Evolutionary conservation across 306 rosid species (phyloP), one percentile per base, ranked within the genome.

Genomic region (Calophaca sinica): DNA sequence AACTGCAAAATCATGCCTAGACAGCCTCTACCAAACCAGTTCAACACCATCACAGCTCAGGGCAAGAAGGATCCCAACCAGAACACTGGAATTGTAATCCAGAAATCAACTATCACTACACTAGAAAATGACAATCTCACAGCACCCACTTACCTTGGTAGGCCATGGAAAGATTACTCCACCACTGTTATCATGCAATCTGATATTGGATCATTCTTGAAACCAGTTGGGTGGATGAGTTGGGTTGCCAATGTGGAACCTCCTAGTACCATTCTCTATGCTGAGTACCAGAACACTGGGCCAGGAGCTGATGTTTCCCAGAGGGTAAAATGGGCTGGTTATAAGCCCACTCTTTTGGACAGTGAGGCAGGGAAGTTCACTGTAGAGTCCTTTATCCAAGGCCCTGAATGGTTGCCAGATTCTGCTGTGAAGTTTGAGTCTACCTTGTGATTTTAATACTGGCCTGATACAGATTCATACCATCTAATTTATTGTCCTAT

Each of bases 41-140:
- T 91, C 89, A 86, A 86, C 89, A 91, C 97, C 83, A 86, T 94
- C 77, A 94, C 98, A 2, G 97, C 98, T 29, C 98, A 91, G 74
- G 97, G 98, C 9, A 94, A 88, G 72, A 94, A 81, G 41, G 97
- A 91, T 50, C 83, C 78, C 0, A 90, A 91, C 77, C 97, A 91
- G 80, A 87, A 87, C 88, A 80, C 94, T 4, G 98, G 96, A 11
- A 89, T 91, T 57, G 76, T 90, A 20, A 88, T 94, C 82, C 98
- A 91, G 59, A 88, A 87, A 49, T 91, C 92, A 53, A 49, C 33
- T 0, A 48, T 91, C 32, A 62, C 73, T 41, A 59, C 97, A 9
- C 14, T 58, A 0, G 87, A 64, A 0, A 76, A 77, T 57, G 87
- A 63, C 11, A 84, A 67, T 65, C 87, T 89, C 67, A 55, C 75